Evolutionary conservation across 2,329 filamentous ascomycete species (phyloP), one percentile per base, ranked within the genome.

Genomic region (Biscogniauxia mediterranea): DNA sequence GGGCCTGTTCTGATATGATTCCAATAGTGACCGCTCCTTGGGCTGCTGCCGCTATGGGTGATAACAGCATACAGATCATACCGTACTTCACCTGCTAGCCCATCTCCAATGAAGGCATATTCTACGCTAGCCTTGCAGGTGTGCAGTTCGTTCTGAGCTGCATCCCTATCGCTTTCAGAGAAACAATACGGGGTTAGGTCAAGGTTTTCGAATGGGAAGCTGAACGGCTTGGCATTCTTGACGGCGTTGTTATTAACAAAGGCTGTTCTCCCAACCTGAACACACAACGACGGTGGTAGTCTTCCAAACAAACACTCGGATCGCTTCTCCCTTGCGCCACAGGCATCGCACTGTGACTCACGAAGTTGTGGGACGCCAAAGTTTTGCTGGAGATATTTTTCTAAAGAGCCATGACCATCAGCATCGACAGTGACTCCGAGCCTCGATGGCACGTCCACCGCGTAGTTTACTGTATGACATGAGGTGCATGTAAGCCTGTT

Each of bases 61-160:
- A 96, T 85, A 7, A 97, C 89, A 1, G 89, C 93, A 72, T 97
- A 97, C 57, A 90, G 89, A 71, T 96, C 90, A 74, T 97, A 98
- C 6, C 81, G 79, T 71, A 90, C 93, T 0, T 90, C 89, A 0
- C 75, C 76, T 2, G 69, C 67, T 61, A 83, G 81, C 17, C 78
- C 77, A 7, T 69, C 74, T 60, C 17, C 53, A 2, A 54, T 46
- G 6, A 51, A 17, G 15, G 38, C 38, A n/a, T 46, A n/a, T 5
- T 46, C 38, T n/a, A 2, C 2, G 13, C 17, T n/a, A n/a, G 38
- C 7, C 6, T 6, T 2, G 38, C 11, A 46, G 2, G 2, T n/a
- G 1, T n/a, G 4, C 2, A 50, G 5, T 11, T n/a, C 20, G 42
- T 52, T 17, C 1, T 3, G n/a, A 17, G 19, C 23, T 25, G 57